These are phyloP conservation scores for Polyplosphaeria fusca DNA, from an alignment of 495 filamentous ascomycete genomes.

Conservation along the genomic window DNA sequence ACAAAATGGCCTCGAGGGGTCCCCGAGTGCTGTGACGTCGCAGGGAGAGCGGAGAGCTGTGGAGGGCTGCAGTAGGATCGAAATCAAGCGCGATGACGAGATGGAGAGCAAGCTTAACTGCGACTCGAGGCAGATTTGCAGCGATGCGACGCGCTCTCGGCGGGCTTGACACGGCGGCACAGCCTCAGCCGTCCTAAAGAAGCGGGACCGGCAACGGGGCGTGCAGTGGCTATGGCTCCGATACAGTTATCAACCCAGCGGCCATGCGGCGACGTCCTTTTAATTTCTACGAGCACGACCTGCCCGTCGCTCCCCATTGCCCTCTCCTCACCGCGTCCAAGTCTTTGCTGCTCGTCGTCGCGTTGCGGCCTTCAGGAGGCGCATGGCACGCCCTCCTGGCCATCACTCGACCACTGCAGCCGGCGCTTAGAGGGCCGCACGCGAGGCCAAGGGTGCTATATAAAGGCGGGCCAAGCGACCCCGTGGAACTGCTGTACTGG, in stretches of 20 bases:
- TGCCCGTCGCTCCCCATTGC: background rate
- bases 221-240: constrained; percentile 28
- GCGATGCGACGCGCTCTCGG: constrained; percentile 16
- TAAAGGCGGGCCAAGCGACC: constrained; percentile 18
- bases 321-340: background rate
- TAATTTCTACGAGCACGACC: background rate
- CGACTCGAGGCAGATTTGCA: constrained; percentile 35
- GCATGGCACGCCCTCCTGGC: background rate
- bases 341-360: background rate
- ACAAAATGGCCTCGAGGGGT: background rate
- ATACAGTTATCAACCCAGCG: too few species aligned
- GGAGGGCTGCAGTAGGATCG: constrained; percentile 2
- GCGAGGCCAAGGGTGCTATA: constrained; percentile 18
- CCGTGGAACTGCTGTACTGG: background rate
- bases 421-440: constrained; percentile 21
- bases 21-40: background rate
- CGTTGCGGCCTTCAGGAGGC: background rate
- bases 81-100: constrained; percentile 29
- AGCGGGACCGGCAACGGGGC: constrained; percentile 3
- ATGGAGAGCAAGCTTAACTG: constrained; percentile 14
- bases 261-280: background rate
- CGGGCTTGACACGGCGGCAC: constrained; percentile 2
- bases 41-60: background rate
- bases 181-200: constrained; percentile 22
- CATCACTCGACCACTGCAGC: background rate